phyloP scores from a whole-genome alignment of 257 asterid species.

The Marsdenia floribunda region DNA sequence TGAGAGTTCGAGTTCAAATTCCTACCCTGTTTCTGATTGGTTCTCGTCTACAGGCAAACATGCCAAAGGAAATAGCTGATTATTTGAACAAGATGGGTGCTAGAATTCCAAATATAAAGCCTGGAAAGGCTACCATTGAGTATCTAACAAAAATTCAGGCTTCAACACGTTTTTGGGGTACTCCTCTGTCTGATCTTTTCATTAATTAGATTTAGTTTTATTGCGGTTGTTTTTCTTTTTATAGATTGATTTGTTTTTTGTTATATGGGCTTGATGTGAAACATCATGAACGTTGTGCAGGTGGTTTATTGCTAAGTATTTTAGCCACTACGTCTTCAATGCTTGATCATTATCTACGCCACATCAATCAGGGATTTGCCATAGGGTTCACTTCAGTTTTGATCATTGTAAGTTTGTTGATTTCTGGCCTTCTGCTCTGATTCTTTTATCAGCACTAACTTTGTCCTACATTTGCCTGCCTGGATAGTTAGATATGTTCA shows the following conservation, averaged over 20 bases:
- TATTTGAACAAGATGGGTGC: slow-evolving; percentile 97
- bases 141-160: slow-evolving; percentile 92
- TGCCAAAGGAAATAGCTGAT: slow-evolving; percentile 97
- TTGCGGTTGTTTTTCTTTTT: not conserved
- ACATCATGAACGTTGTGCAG: slow-evolving; percentile 37
- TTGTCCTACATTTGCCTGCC: not conserved
- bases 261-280: not conserved
- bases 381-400: slow-evolving; percentile 94
- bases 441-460: not conserved
- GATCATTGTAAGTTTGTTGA: slow-evolving; percentile 65
- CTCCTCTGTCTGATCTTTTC: slow-evolving; percentile 3
- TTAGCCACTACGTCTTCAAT: slow-evolving; percentile 81
- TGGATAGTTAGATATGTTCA: not conserved
- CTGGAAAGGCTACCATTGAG: slow-evolving; percentile 94
- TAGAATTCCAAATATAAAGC: slow-evolving; percentile 82
- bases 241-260: too few species aligned
- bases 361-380: slow-evolving; percentile 74
- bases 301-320: slow-evolving; percentile 79
- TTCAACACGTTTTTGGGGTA: slow-evolving; percentile 99
- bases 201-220: not conserved
- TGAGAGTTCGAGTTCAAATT: not conserved
- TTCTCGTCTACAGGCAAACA: slow-evolving; percentile 59
- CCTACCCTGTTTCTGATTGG: not conserved
- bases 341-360: slow-evolving; percentile 80
- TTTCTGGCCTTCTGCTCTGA: not conserved